These are phyloP conservation scores for Paramecium bursaria DNA, from an alignment of 73 alveolate species.

Conservation along the genomic window DNA sequence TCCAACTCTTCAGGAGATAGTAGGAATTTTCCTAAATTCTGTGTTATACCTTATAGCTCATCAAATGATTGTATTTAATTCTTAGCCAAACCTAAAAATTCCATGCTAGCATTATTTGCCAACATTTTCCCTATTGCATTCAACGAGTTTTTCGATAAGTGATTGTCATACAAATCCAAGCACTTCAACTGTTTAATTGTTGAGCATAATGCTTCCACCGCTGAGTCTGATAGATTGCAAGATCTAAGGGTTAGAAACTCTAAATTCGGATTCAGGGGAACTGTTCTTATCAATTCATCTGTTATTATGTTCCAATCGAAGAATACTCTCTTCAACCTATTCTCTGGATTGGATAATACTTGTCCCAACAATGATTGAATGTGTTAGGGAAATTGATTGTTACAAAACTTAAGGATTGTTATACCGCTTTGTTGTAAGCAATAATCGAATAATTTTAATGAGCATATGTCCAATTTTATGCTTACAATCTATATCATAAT, in stretches of 20 bases:
- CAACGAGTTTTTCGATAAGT: background rate
- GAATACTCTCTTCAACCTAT: conserved; percentile 23
- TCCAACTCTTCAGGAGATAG: conserved; percentile 25
- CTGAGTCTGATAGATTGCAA: background rate
- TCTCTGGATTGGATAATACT: conserved; percentile 5
- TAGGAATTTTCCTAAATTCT: conserved; percentile 26
- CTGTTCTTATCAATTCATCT: background rate
- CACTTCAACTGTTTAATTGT: conserved; percentile 7
- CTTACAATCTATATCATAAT: background rate
- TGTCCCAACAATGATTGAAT: background rate
- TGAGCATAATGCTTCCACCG: background rate
- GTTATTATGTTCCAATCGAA: conserved; percentile 25
- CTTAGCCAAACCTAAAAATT: conserved; percentile 46
- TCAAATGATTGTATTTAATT: conserved; percentile 31
- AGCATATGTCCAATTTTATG: background rate
- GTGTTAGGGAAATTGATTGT: background rate
- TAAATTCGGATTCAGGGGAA: background rate
- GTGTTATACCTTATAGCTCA: background rate
- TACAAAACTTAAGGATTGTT: conserved; percentile 4
- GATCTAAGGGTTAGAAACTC: conserved; percentile 35
- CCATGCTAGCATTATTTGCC: background rate
- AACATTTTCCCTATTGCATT: background rate
- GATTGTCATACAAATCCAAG: conserved; percentile 50
- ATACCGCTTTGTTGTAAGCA: conserved; percentile 3
- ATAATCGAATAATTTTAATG: conserved; percentile 21